phyloP scores from a whole-genome alignment of 1,284 basidiomycete genomes.

The Peniophora sp. region DNA sequence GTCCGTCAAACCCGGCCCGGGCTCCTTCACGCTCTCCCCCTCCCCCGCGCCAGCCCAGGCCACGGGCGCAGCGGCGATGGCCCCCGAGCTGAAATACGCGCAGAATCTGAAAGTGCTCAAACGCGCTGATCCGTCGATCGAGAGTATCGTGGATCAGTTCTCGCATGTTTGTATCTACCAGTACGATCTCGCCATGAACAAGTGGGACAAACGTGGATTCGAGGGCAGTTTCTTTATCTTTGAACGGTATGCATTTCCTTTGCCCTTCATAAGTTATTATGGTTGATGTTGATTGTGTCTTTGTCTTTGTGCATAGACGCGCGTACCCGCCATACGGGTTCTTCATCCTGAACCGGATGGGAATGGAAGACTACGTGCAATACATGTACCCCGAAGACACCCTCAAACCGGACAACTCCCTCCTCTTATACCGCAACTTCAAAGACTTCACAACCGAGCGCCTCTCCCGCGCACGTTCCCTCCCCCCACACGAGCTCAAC shows the following conservation, averaged over 20 bases:
- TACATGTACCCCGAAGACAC: slow-evolving; percentile 75
- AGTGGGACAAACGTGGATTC: slow-evolving; percentile 79
- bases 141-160: slow-evolving; percentile 77
- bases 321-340: slow-evolving; percentile 78
- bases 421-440: slow-evolving; percentile 72
- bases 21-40: neutral
- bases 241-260: slow-evolving; percentile 49
- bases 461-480: slow-evolving; percentile 27
- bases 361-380: slow-evolving; percentile 78
- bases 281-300: neutral
- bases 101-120: slow-evolving; percentile 81
- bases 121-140: slow-evolving; percentile 73
- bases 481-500: slow-evolving; percentile 8
- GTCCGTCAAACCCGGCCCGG: neutral
- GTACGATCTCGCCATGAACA: slow-evolving; percentile 43
- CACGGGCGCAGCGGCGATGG: slow-evolving; percentile 33
- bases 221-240: slow-evolving; percentile 89
- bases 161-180: slow-evolving; percentile 78
- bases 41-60: slow-evolving; percentile 4
- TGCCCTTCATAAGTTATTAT: neutral
- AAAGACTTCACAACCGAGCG: slow-evolving; percentile 58
- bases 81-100: slow-evolving; percentile 51
- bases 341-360: slow-evolving; percentile 82
- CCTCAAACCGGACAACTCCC: slow-evolving; percentile 53
- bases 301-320: slow-evolving; percentile 30